Evolutionary conservation across 441 rosid species (phyloP).

Genomic region (Populus tomentosa): DNA sequence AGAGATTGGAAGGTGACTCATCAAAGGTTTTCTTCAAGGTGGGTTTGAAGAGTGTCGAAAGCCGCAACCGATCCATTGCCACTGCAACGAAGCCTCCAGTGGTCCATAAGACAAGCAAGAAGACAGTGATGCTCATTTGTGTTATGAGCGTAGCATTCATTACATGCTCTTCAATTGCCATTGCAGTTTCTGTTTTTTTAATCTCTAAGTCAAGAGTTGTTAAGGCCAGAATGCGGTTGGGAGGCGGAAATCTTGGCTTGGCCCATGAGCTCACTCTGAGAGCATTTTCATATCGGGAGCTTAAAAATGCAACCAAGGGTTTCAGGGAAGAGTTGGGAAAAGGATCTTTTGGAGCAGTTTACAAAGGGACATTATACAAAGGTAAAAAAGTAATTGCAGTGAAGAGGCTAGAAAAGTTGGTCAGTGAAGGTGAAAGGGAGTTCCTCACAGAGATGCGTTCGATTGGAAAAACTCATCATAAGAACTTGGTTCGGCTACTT

Average conservation of each 20-base stretch:
- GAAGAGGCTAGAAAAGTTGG: conserved; percentile 28
- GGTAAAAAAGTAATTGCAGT: conserved; percentile 21
- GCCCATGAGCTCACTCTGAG: conserved; percentile 3
- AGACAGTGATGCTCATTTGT: neutral
- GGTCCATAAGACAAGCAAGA: conserved; percentile 1
- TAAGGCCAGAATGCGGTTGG: neutral
- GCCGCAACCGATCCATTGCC: neutral
- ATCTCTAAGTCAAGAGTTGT: neutral
- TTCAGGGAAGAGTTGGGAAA: too few species aligned
- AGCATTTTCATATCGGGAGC: neutral
- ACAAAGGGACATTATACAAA: neutral
- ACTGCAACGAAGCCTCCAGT: neutral
- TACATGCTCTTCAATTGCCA: neutral
- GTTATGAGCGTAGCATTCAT: neutral
- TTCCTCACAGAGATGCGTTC: conserved; percentile 24
- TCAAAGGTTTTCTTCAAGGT: conserved; percentile 24
- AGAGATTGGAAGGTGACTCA: neutral
- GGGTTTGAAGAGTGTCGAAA: neutral
- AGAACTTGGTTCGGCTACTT: conserved; percentile 19
- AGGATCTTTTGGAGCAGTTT: too few species aligned
- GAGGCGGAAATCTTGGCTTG: neutral
- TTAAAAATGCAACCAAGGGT: too few species aligned
- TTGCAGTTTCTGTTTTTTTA: neutral
- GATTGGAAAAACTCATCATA: conserved; percentile 27
- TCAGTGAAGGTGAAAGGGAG: conserved; percentile 28